Evolutionary conservation across 2,329 filamentous ascomycete genomes (phyloP).

Genomic region (Colletotrichum incanum): DNA sequence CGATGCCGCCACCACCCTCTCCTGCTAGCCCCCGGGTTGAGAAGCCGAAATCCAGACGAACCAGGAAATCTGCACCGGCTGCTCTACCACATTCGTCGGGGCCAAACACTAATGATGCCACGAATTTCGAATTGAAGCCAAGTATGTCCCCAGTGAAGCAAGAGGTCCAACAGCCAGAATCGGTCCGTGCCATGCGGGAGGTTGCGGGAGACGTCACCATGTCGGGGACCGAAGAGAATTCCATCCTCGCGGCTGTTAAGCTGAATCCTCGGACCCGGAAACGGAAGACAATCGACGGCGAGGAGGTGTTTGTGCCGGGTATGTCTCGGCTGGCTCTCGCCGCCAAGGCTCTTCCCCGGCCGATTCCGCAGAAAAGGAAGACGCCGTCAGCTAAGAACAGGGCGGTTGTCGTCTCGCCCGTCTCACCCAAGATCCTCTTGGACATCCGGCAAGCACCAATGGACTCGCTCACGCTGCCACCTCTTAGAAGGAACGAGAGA

Average conservation of each 20-base stretch:
- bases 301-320: constrained; percentile 43
- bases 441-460: constrained; percentile 28
- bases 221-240: constrained; percentile 49
- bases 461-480: constrained; percentile 25
- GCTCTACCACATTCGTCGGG: constrained; percentile 45
- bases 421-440: constrained; percentile 33
- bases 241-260: constrained; percentile 69
- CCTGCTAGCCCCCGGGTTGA: not conserved
- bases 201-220: constrained; percentile 5
- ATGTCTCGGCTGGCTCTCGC: constrained; percentile 8
- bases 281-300: constrained; percentile 62
- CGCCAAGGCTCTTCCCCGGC: constrained; percentile 47
- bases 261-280: constrained; percentile 63
- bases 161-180: not conserved
- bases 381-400: constrained; percentile 13
- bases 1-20: not conserved
- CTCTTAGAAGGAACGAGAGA: constrained; percentile 1
- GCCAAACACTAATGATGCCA: not conserved
- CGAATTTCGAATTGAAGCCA: not conserved
- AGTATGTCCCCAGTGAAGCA: not conserved
- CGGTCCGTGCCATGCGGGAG: not conserved
- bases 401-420: constrained; percentile 10
- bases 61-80: constrained; percentile 60
- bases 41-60: constrained; percentile 49
- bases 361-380: constrained; percentile 17